These are phyloP conservation scores for Setomelanomma holmii DNA, from an alignment of 2,329 filamentous ascomycete species.

Conservation along the genomic window DNA sequence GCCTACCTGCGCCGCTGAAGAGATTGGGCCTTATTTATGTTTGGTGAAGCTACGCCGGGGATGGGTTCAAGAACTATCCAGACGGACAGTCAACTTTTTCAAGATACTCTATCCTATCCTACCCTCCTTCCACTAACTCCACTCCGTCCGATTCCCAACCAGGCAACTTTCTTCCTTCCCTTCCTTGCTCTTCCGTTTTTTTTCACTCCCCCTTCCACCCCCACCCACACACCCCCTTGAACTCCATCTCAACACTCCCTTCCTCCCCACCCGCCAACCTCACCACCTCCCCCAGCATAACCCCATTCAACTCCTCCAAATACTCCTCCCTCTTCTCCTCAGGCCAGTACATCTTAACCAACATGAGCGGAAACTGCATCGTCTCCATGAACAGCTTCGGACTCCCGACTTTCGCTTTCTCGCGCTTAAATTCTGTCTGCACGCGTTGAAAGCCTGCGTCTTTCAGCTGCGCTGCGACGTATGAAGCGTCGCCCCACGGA, in stretches of 20 bases:
- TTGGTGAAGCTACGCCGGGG: no score
- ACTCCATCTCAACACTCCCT: constrained; percentile 13
- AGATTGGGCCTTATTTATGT: no score
- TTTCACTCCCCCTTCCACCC: constrained; percentile 21
- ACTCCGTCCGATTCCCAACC: no score
- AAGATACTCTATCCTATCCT: background rate
- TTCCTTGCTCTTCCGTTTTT: no score
- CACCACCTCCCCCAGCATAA: constrained; percentile 13
- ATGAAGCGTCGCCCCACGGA: constrained; percentile 16
- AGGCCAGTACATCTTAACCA: constrained; percentile 22
- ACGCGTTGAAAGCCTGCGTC: constrained; percentile 25
- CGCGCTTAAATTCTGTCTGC: constrained; percentile 10
- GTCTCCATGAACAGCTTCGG: constrained; percentile 3
- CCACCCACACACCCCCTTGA: constrained; percentile 22
- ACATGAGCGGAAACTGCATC: constrained; percentile 25
- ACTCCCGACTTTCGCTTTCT: constrained; percentile 15
- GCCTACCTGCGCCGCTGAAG: no score
- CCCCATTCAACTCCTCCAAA: constrained; percentile 11
- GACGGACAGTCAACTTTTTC: no score
- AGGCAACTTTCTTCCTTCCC: no score
- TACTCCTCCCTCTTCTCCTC: constrained; percentile 21
- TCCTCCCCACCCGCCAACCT: constrained; percentile 16
- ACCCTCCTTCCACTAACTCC: background rate
- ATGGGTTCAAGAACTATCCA: no score
- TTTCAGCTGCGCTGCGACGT: constrained; percentile 18